Evolutionary conservation across 257 asterid species (phyloP), one percentile per base, ranked within the genome.

Genomic region (Salvia rosmarinus): DNA sequence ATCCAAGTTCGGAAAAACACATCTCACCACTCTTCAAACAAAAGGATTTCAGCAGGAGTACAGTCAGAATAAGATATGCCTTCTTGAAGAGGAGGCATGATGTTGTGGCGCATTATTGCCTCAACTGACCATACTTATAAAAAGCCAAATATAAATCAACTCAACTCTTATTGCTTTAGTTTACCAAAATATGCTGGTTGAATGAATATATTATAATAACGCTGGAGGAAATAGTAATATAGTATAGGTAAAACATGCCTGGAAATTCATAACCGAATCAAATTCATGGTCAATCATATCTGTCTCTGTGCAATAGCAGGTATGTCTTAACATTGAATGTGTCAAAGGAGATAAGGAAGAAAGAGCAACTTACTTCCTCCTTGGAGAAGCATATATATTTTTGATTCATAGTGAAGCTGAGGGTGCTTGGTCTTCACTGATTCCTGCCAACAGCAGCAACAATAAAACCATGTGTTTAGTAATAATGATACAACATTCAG

Each of bases 351-450:
- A 28, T 4, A 50, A 55, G 25, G 50, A 50, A 57, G 44, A n/a
- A 59, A 28, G 35, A 58, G 19, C 19, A 58, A 76, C 98, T 87
- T 80, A 92, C 97, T 88, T 88, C 97, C 97, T 78, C 98, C 98
- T 81, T 88, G 97, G 46, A 92, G 95, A 75, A 90, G 90, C 96
- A 88, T 81, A 76, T 90, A 90, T 68, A 90, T 83, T 80, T 90
- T 92, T 64, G 96, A 92, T 73, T 92, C 97, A 70, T 92, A 92
- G 81, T 92, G 98, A 81, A 92, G 98, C 78, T 92, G 97, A 11
- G 98, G 98, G 55, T 92, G 97, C 84, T 90, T 92, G 55, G 97
- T 90, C 83, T 90, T 92, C 55, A 84, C 88, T 68, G 95, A 75
- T 78, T 92, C 98, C 98, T 92, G 89, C 23, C 28, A 82, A 62